phyloP scores from a whole-genome alignment of 257 asterid species.

The Forsythia suspensa region DNA sequence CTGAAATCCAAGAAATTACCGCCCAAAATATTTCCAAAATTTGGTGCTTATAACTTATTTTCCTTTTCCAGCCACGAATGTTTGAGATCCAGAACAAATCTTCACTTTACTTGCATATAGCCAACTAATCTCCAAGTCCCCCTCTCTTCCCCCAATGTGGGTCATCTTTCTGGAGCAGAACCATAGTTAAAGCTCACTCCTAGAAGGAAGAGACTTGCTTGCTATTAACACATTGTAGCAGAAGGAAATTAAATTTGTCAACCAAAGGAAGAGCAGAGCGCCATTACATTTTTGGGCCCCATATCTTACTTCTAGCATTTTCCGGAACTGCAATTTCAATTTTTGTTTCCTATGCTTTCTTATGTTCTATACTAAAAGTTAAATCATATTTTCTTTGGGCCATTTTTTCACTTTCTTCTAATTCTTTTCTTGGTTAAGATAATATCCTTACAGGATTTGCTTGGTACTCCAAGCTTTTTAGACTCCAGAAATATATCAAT shows the following conservation, averaged over 20 bases:
- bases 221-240: neutral
- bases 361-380: neutral
- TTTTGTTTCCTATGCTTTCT: conserved; percentile 3
- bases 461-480: neutral
- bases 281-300: conserved; percentile 9
- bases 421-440: neutral
- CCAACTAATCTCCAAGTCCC: neutral
- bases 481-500: conserved; percentile 1
- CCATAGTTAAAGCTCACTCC: neutral
- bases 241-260: neutral
- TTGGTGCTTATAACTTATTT: neutral
- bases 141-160: neutral
- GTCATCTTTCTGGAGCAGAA: neutral
- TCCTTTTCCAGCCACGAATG: neutral
- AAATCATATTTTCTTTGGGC: neutral
- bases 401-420: neutral
- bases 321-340: neutral
- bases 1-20: neutral
- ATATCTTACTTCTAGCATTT: conserved; percentile 1
- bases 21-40: neutral
- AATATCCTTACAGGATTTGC: neutral
- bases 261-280: neutral
- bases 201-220: neutral
- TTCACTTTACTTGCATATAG: neutral
- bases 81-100: neutral